phyloP scores from a whole-genome alignment of 2,329 filamentous ascomycete genomes.

The Colletotrichum cuscutae region DNA sequence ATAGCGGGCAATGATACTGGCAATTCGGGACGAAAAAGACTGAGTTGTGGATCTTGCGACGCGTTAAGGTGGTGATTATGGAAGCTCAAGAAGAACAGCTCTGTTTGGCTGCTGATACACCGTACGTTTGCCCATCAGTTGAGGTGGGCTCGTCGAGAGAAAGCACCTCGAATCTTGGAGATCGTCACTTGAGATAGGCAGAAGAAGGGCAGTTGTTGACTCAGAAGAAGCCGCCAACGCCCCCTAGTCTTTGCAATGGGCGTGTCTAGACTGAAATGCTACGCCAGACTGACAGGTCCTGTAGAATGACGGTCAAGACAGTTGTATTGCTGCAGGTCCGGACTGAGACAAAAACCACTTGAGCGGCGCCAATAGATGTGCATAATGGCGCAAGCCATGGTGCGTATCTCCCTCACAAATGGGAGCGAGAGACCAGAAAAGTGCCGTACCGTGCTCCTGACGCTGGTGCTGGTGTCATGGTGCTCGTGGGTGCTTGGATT shows the following conservation, averaged over 20 bases:
- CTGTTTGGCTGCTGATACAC: not conserved
- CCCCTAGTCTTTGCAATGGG: not conserved
- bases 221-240: not conserved
- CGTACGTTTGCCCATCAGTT: not conserved
- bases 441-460: not conserved
- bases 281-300: not conserved
- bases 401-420: not conserved
- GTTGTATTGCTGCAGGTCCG: slow-evolving; percentile 15
- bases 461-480: not conserved
- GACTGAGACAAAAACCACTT: slow-evolving; percentile 11
- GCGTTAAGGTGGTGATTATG: not conserved
- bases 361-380: not conserved
- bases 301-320: not conserved
- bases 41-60: not conserved
- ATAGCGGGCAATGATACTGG: not conserved
- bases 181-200: not conserved
- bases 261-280: not conserved
- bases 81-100: not conserved
- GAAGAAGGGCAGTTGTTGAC: not conserved
- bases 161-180: not conserved
- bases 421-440: not conserved
- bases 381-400: not conserved
- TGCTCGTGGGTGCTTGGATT: not conserved
- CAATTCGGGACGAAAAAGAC: slow-evolving; percentile 11
- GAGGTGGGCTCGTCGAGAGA: not conserved